Conservation (phyloP, 306 rosid genomes). For the Dicorynia guianensis region DNA sequence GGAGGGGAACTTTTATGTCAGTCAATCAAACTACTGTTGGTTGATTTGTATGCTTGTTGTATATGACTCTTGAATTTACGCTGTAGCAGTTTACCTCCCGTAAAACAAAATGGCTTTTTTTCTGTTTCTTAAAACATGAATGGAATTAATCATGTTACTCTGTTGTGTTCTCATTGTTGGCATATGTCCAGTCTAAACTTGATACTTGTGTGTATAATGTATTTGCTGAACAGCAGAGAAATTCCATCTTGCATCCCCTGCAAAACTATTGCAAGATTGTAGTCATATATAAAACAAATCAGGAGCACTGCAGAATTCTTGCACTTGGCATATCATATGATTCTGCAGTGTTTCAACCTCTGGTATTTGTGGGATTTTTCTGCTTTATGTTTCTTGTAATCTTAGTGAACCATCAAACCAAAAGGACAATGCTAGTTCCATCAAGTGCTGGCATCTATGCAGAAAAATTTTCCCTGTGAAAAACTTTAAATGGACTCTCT, state of each 20-base stretch:
- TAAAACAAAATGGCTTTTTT: slow-evolving; percentile 1
- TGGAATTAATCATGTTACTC: background rate
- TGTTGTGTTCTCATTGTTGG: background rate
- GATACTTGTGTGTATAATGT: no score
- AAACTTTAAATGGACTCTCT: no score
- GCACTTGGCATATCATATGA: no score
- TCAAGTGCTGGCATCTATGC: no score
- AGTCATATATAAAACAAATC: background rate
- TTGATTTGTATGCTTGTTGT: background rate
- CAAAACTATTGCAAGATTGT: background rate
- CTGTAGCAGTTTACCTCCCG: background rate
- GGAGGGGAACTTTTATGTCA: background rate
- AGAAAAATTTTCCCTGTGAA: no score
- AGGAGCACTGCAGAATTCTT: background rate
- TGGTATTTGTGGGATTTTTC: no score
- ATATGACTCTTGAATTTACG: background rate
- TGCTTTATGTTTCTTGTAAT: no score
- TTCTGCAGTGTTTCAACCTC: no score
- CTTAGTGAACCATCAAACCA: no score
- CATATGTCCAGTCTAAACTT: background rate
- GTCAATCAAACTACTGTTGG: background rate
- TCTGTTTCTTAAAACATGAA: background rate
- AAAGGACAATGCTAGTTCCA: no score
- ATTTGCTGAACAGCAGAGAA: background rate
- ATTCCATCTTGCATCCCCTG: background rate